phyloP scores from a whole-genome alignment of 768 basidiomycete genomes.

The Cystobasidium ongulense region DNA sequence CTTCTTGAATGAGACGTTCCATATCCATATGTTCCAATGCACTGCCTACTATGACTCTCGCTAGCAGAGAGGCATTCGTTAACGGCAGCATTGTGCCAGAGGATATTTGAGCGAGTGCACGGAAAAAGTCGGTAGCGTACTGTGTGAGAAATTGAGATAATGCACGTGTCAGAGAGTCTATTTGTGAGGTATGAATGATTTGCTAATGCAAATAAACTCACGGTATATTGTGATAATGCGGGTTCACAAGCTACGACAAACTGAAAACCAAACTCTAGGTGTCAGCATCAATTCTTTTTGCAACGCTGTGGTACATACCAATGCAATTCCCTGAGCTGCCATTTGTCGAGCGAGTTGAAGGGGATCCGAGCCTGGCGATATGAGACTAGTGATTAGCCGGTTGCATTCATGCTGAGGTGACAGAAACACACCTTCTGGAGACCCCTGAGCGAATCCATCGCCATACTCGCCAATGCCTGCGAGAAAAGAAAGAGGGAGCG shows the following conservation, averaged over 20 bases:
- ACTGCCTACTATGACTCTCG: slow-evolving; percentile 92
- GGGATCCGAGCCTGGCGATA: slow-evolving; percentile 61
- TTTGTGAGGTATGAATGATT: not conserved
- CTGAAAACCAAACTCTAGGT: slow-evolving; percentile 47
- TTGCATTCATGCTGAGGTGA: not conserved
- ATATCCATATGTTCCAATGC: slow-evolving; percentile 97
- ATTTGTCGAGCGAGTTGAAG: slow-evolving; percentile 75
- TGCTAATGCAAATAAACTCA: slow-evolving; percentile 37
- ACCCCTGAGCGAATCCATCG: slow-evolving; percentile 66
- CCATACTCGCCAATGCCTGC: slow-evolving; percentile 67
- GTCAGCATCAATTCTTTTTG: not conserved
- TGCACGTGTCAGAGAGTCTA: no score
- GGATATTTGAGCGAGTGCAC: slow-evolving; percentile 82
- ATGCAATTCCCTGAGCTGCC: slow-evolving; percentile 80
- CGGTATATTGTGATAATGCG: slow-evolving; percentile 75
- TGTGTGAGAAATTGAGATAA: no score
- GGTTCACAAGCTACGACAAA: slow-evolving; percentile 99
- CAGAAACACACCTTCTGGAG: slow-evolving; percentile 60
- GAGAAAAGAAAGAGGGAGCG: no score
- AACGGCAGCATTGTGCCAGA: slow-evolving; percentile 88
- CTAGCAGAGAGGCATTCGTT: slow-evolving; percentile 85
- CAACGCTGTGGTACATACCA: slow-evolving; percentile 53
- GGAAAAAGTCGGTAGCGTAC: slow-evolving; percentile 91
- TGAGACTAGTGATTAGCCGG: not conserved
- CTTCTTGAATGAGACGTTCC: slow-evolving; percentile 90